A percentile compares a stretch with the other conserved stretches of the same genome.
These are phyloP conservation scores for Geranomyces variabilis DNA, from an alignment of 192 early-diverging fungal species.

Conservation along the genomic window DNA sequence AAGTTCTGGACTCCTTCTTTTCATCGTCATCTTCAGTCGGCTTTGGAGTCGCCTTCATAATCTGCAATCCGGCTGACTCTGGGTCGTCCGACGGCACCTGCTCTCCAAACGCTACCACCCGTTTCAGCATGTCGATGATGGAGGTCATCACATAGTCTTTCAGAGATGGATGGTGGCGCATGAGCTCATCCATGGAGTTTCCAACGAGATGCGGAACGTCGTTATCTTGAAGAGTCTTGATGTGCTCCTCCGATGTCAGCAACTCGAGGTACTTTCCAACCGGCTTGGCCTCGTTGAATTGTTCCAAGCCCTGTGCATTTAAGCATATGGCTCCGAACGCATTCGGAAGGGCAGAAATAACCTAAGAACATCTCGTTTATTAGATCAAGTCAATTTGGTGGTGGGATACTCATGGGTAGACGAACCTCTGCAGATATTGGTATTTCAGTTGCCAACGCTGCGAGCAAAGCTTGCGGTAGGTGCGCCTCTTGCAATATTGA, in stretches of 20 bases:
- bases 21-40: conserved; percentile 30
- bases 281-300: conserved; percentile 73
- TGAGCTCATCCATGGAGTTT: conserved; percentile 88
- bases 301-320: conserved; percentile 84
- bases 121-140: conserved; percentile 70
- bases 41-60: not conserved
- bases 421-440: conserved; percentile 77
- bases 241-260: conserved; percentile 77
- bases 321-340: conserved; percentile 96
- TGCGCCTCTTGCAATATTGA: conserved; percentile 91
- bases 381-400: too few relatives aligned
- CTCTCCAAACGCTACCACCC: conserved; percentile 66
- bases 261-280: conserved; percentile 73
- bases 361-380: too few relatives aligned
- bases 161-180: conserved; percentile 90
- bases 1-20: conserved; percentile 52
- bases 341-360: conserved; percentile 77
- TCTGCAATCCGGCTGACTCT: conserved; percentile 16
- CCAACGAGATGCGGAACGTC: conserved; percentile 87
- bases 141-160: conserved; percentile 73
- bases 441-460: conserved; percentile 66
- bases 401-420: not conserved
- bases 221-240: conserved; percentile 76
- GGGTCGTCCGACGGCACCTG: conserved; percentile 58
- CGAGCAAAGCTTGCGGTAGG: conserved; percentile 82